Base-by-base conservation (phyloP, 1,139 yeast genomes). In the Debaryomycetaceae sp. region DNA sequence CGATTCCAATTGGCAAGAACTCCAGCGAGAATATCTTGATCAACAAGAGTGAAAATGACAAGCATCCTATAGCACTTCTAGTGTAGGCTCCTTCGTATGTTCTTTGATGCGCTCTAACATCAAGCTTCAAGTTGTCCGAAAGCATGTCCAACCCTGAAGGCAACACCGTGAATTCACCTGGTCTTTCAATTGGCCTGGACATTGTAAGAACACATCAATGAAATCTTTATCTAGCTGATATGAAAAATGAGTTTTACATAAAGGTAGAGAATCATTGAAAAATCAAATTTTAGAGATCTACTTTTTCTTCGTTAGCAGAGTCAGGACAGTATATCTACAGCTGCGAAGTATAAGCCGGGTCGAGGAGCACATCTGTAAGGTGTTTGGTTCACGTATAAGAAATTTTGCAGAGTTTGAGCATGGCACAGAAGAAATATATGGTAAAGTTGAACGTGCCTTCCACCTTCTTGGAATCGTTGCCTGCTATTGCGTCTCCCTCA, bases 41-140 rank as follows among this genome's bases (percentile, higher is more conserved):
- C 38, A 80, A 71, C 41, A 78, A 52, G n/a, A 73, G 65, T 5
- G 78, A 63, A 50, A 75, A 74, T 27, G 76, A 70, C n/a, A 75
- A 58, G 42, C 75, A 62, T 34, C 75, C 75, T 23, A 80, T 61
- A 29, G 83, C 77, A 3, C 82, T 71, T 44, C 84, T 57, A 9
- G 81, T 72, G 53, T 80, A 80, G 4, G 84, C 83, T 0, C 84
- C 84, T 57, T 80, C 84, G 53, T 80, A 80, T 1, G 84, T 80
- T 49, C 84, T 57, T 56, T 80, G 84, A 56, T 80, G 83, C 1
- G 84, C 84, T 48, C 84, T 53, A 5, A 80, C 72, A 50, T 80
- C 84, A 36, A 78, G 60, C 52, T 75, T 75, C 42, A 69, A 67
- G 24, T 63, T 58, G 36, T 68, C 65, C 3, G 76, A 54, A 24